Evolutionary conservation across 768 basidiomycete genomes (phyloP).

Genomic region (Mycena venus): DNA sequence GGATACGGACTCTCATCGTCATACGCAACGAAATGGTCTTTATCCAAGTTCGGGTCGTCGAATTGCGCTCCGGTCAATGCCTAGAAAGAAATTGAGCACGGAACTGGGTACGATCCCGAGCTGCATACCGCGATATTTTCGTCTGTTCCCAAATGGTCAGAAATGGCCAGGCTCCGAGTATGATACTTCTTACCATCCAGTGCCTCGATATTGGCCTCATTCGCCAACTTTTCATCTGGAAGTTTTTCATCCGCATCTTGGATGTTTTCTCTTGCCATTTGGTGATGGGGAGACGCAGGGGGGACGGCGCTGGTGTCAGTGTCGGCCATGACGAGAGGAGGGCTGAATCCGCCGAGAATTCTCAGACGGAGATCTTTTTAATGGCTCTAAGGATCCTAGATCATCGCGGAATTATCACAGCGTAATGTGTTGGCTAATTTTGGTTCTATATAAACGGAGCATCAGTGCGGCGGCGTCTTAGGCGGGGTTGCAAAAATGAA

Average conservation of each 20-base stretch:
- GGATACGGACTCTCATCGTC: constrained; percentile 85
- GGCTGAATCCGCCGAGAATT: not conserved
- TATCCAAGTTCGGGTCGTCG: constrained; percentile 62
- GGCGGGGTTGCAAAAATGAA: too few relatives aligned
- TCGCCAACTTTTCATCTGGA: constrained; percentile 41
- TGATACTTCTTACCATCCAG: constrained; percentile 43
- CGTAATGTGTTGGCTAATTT: not conserved
- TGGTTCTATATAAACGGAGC: not conserved
- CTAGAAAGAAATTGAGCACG: constrained; percentile 29
- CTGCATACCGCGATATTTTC: constrained; percentile 46
- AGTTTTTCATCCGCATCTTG: constrained; percentile 28
- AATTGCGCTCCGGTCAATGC: constrained; percentile 52
- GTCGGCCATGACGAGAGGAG: constrained; percentile 26
- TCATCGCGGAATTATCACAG: too few relatives aligned
- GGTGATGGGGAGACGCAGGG: constrained; percentile 39
- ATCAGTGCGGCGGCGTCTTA: not conserved
- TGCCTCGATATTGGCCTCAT: constrained; percentile 32
- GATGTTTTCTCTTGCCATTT: constrained; percentile 33
- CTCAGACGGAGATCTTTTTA: constrained; percentile 10
- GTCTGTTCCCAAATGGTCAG: constrained; percentile 31
- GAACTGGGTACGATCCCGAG: not conserved
- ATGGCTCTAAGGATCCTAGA: constrained; percentile 11
- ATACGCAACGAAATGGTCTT: constrained; percentile 47
- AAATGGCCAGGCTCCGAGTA: not conserved
- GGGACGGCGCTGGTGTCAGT: constrained; percentile 34